Evolutionary conservation across 805 yeast species (phyloP).

Genomic region (Cyberlindnera japonica): DNA sequence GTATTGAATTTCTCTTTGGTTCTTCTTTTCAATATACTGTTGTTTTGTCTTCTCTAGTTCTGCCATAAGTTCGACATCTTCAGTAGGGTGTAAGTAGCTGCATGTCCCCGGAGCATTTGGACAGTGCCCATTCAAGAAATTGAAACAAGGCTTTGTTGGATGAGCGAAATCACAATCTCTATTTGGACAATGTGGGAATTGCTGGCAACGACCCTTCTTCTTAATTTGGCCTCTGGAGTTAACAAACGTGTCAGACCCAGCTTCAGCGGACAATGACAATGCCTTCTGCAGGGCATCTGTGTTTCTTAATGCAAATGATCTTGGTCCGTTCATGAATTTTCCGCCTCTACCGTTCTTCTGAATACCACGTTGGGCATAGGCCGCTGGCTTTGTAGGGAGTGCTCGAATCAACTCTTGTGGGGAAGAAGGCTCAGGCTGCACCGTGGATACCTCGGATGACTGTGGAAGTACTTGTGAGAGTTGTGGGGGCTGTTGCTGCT

Average conservation of each 20-base stretch:
- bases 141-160: slow-evolving; percentile 72
- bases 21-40: slow-evolving; percentile 41
- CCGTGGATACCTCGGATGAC: no score
- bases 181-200: slow-evolving; percentile 68
- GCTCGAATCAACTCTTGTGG: slow-evolving; percentile 1
- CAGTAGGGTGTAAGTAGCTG: slow-evolving; percentile 77
- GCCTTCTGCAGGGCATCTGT: slow-evolving; percentile 37
- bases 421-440: no score
- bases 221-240: slow-evolving; percentile 37
- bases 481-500: slow-evolving; percentile 17
- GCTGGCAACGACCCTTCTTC: slow-evolving; percentile 61
- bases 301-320: slow-evolving; percentile 27
- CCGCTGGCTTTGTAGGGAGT: slow-evolving; percentile 20
- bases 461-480: slow-evolving; percentile 8
- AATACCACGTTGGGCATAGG: slow-evolving; percentile 11
- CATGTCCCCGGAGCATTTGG: slow-evolving; percentile 80
- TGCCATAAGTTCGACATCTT: slow-evolving; percentile 70
- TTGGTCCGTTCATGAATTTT: slow-evolving; percentile 12
- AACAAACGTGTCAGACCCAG: slow-evolving; percentile 27
- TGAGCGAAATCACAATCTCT: slow-evolving; percentile 73
- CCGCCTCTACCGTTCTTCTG: slow-evolving; percentile 17
- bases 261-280: slow-evolving; percentile 33
- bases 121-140: slow-evolving; percentile 62
- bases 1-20: slow-evolving; percentile 28
- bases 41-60: slow-evolving; percentile 62